A percentile compares a stretch with the other conserved stretches of the same genome.
Evolutionary conservation across 192 early-diverging fungal species (phyloP).

Genomic region (Podila epicladia): DNA sequence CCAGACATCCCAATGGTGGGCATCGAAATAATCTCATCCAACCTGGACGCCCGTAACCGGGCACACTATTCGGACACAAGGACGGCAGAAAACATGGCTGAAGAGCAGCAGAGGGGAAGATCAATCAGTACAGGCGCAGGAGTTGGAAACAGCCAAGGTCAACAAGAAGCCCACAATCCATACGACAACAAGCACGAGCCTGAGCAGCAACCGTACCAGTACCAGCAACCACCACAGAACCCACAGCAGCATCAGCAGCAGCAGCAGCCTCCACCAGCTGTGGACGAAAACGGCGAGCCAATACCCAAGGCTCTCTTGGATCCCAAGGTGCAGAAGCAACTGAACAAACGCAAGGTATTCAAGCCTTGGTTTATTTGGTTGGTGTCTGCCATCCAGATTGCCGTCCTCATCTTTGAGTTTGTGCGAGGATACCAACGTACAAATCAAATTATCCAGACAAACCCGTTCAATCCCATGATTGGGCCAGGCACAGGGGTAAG

Average conservation of each 20-base stretch:
- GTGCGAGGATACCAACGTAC: conserved; percentile 68
- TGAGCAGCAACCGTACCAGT: background rate
- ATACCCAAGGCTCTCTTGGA: conserved; percentile 47
- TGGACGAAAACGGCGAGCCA: conserved; percentile 14
- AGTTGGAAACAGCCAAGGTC: conserved; percentile 3
- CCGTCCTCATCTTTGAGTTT: conserved; percentile 60
- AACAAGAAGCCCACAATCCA: background rate
- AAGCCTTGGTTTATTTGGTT: conserved; percentile 58
- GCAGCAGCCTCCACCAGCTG: background rate
- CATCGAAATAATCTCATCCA: conserved; percentile 44
- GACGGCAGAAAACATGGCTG: conserved; percentile 25
- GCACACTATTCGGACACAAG: conserved; percentile 34
- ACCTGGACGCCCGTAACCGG: conserved; percentile 22
- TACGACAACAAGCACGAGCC: conserved; percentile 16
- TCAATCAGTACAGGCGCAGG: conserved; percentile 9
- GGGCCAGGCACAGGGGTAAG: conserved; percentile 72
- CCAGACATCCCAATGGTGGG: conserved; percentile 39
- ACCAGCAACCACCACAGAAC: background rate
- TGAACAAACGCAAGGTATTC: conserved; percentile 25
- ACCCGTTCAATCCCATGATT: conserved; percentile 84
- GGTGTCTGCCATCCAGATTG: conserved; percentile 54
- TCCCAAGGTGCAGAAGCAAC: conserved; percentile 47
- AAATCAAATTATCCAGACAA: conserved; percentile 67
- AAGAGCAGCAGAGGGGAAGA: background rate
- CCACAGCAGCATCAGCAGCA: background rate